phyloP scores from a whole-genome alignment of 2,329 filamentous ascomycete species.

The Cercospora citrullina region DNA sequence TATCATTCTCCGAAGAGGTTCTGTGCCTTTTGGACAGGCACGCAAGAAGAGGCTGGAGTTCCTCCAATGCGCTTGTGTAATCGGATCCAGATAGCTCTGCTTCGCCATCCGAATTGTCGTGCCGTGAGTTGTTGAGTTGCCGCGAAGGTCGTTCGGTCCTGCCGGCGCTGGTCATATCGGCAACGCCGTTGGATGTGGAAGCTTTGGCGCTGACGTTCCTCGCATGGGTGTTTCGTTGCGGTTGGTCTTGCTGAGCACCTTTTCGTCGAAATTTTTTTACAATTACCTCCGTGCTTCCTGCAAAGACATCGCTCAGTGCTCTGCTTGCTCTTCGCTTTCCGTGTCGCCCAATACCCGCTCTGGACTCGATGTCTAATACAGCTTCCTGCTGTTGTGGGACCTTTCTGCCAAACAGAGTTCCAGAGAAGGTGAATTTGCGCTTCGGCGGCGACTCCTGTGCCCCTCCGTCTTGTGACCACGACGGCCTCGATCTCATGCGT shows the following conservation, averaged over 20 bases:
- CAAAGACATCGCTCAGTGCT: slow-evolving; percentile 7
- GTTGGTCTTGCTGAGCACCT: not conserved
- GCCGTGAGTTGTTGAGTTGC: not conserved
- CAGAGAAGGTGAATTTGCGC: not conserved
- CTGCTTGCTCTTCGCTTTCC: slow-evolving; percentile 7
- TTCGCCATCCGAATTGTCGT: not conserved
- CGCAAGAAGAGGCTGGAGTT: not conserved
- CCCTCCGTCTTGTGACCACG: not conserved
- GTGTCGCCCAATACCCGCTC: not conserved
- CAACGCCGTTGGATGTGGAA: not conserved
- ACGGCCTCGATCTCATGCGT: not conserved
- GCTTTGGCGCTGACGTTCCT: not conserved
- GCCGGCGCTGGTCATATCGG: not conserved
- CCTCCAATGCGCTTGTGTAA: not conserved
- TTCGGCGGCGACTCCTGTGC: not conserved
- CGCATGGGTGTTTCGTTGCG: not conserved
- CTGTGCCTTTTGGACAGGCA: not conserved
- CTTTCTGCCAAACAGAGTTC: not conserved
- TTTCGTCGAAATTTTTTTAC: not conserved
- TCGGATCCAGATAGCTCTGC: not conserved
- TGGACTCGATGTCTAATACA: not conserved
- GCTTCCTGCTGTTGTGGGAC: not conserved
- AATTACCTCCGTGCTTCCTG: not conserved
- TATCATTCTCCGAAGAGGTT: not conserved
- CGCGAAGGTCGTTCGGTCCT: not conserved